phyloP scores from a whole-genome alignment of 805 yeast species.

The Pichia pseudocactophila region DNA sequence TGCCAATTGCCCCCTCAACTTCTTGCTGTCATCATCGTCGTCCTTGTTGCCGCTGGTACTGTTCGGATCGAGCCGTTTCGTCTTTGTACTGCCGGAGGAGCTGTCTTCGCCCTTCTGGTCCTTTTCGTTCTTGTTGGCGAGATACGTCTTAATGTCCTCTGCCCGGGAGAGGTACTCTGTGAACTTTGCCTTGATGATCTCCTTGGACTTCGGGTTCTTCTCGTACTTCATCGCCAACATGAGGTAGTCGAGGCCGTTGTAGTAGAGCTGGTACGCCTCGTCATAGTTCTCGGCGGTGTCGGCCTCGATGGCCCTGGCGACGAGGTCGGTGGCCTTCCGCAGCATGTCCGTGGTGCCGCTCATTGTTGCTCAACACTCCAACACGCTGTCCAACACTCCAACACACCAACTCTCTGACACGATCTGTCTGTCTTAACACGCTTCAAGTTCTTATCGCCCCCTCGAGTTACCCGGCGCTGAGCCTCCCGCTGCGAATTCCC shows the following conservation, averaged over 20 bases:
- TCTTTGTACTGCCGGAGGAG: conserved; percentile 50
- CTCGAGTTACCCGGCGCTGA: too few species aligned
- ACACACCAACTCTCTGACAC: too few species aligned
- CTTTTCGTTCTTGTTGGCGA: conserved; percentile 50
- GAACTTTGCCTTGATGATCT: conserved; percentile 77
- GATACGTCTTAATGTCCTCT: conserved; percentile 83
- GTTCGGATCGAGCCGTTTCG: conserved; percentile 34
- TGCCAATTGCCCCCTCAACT: conserved; percentile 81
- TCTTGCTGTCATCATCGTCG: conserved; percentile 77
- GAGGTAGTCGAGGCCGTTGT: conserved; percentile 86
- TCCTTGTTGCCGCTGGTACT: conserved; percentile 31
- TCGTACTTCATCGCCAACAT: conserved; percentile 95
- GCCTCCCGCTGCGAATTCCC: too few species aligned
- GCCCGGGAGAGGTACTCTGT: conserved; percentile 90
- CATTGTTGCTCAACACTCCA: neutral
- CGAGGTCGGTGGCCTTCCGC: conserved; percentile 89
- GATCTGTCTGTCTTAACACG: too few species aligned
- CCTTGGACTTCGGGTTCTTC: conserved; percentile 83
- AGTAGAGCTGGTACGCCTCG: conserved; percentile 89
- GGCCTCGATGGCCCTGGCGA: conserved; percentile 90
- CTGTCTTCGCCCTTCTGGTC: conserved; percentile 42
- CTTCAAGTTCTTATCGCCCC: too few species aligned
- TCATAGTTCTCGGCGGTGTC: conserved; percentile 85
- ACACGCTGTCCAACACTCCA: too few species aligned
- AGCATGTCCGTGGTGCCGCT: conserved; percentile 51